A percentile compares a stretch with the other conserved stretches of the same genome.
Conservation (phyloP, 208 protist genomes). For the Trypanosoma mega region DNA sequence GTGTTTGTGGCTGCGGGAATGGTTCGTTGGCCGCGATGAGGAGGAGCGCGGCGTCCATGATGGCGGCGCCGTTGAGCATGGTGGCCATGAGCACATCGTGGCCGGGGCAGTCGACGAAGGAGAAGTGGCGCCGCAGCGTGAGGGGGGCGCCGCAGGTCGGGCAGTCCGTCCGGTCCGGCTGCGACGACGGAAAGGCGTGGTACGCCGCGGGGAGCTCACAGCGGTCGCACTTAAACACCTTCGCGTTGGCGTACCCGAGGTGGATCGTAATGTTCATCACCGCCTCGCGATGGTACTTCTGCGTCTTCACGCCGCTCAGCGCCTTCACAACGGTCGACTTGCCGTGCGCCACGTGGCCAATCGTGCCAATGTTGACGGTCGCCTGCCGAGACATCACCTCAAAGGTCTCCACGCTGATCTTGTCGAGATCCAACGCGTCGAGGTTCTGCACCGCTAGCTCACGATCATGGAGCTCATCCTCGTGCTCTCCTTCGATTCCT, state of each 20-base stretch:
- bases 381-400: constrained; percentile 99
- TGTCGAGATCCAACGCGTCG: constrained; percentile 59
- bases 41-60: constrained; percentile 99
- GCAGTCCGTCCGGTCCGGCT: constrained; percentile 88
- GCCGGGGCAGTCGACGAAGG: constrained; percentile 99
- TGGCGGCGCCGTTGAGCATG: constrained; percentile 99
- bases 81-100: constrained; percentile 99
- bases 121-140: constrained; percentile 94
- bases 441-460: constrained; percentile 83
- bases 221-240: constrained; percentile 92
- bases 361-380: constrained; percentile 99
- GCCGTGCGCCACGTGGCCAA: constrained; percentile 99
- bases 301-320: constrained; percentile 98
- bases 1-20: constrained; percentile 97
- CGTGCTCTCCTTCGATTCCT: no score
- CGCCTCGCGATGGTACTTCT: constrained; percentile 99
- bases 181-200: constrained; percentile 83
- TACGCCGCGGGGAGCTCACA: constrained; percentile 95
- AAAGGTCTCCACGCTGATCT: constrained; percentile 93
- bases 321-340: constrained; percentile 99
- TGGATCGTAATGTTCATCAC: constrained; percentile 99
- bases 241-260: constrained; percentile 99
- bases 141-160: constrained; percentile 63
- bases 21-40: constrained; percentile 99
- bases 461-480: constrained; percentile 30